Base-by-base conservation (phyloP, 1,284 basidiomycete species). In the Hemileccinum hortonii region DNA sequence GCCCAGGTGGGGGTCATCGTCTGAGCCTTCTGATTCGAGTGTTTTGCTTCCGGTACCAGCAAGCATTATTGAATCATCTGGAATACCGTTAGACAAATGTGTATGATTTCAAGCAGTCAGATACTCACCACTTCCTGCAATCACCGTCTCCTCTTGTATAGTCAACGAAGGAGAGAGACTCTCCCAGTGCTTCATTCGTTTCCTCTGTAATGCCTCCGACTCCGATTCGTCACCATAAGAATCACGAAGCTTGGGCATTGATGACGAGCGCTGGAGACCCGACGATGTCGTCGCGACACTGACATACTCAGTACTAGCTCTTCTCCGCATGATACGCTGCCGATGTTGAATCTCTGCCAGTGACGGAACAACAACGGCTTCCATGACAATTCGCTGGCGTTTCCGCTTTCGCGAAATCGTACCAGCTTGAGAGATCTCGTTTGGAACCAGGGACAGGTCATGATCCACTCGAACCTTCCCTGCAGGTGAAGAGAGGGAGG, bases 1-100 rank as follows among this genome's bases (percentile, higher is more conserved):
- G 1, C 84, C 83, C 22, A 81, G 54, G 57, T 75, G 74, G 1
- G 76, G 77, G 54, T 84, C 80, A 53, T 88, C 84, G 57, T 87
- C 85, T 2, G 84, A 86, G 4, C 52, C 49, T 55, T 69, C 46
- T 48, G 48, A 29, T 49, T 47, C 53, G 26, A 21, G 24, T 24
- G 37, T 38, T 21, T 19, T 38, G 37, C 44, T 49, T 37, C 39
- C 43, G 35, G 63, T 35, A 56, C 59, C 21, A 55, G 55, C 44
- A 57, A 64, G 68, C 52, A 75, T 70, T 51, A 79, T 76, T 0
- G 78, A 79, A 54, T 78, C 78, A 49, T 78, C 76, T 78, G 54
- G 15, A 33, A 44, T 47, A 24, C 24, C 9, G 8, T 68, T 47
- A 63, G 55, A 41, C 24, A 8, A 19, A 47, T 16, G 24, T 7